Conservation (phyloP, 257 asterid species). For the Linaria vulgaris region DNA sequence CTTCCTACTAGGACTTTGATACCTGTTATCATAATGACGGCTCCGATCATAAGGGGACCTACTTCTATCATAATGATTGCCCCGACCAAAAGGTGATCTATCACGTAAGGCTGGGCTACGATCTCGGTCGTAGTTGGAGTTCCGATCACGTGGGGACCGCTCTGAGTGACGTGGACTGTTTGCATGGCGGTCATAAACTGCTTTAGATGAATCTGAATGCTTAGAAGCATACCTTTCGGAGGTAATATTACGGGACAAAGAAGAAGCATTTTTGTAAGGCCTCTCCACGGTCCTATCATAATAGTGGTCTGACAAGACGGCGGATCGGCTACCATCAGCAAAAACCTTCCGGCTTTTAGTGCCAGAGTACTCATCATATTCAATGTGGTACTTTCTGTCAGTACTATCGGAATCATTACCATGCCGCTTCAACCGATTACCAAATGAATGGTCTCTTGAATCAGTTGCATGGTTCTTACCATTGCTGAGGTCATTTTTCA, state of each 20-base stretch:
- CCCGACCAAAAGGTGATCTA: constrained; percentile 51
- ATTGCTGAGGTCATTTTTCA: constrained; percentile 60
- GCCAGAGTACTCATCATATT: constrained; percentile 60
- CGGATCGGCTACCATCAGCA: constrained; percentile 59
- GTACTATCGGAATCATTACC: constrained; percentile 58
- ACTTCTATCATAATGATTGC: constrained; percentile 51
- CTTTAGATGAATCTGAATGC: constrained; percentile 64
- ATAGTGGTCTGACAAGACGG: constrained; percentile 57
- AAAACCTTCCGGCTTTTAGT: constrained; percentile 77
- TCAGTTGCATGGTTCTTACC: constrained; percentile 71
- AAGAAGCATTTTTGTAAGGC: constrained; percentile 41
- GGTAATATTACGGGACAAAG: constrained; percentile 50
- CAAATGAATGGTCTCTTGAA: constrained; percentile 54
- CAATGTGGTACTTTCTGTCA: constrained; percentile 61
- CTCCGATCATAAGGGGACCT: constrained; percentile 76
- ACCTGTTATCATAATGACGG: constrained; percentile 63
- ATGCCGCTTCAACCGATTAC: constrained; percentile 67
- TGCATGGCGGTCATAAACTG: constrained; percentile 54
- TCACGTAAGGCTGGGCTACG: constrained; percentile 57
- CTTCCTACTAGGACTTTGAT: constrained; percentile 64
- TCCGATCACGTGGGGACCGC: constrained; percentile 69
- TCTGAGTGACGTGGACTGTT: constrained; percentile 76
- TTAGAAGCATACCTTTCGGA: constrained; percentile 80
- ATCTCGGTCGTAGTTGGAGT: constrained; percentile 55
- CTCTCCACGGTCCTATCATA: constrained; percentile 54